A percentile compares a stretch with the other conserved stretches of the same genome.
phyloP scores from a whole-genome alignment of 176 grass and related monocot genomes.

The Saccharum spontaneum region DNA sequence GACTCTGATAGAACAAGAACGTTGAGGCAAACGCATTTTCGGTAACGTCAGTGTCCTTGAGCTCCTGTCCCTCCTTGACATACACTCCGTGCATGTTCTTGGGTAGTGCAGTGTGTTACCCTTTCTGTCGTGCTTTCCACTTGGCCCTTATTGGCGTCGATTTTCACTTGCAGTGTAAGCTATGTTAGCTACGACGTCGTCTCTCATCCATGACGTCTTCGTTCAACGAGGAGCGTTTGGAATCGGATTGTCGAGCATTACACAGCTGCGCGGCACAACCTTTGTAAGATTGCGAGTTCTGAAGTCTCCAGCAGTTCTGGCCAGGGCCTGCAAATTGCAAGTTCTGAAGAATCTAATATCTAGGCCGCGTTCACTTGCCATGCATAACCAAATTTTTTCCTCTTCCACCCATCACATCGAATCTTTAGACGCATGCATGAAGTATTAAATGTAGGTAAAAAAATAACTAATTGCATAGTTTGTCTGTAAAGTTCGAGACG shows the following conservation, averaged over 20 bases:
- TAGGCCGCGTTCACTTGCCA: too few relatives aligned
- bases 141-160: neutral
- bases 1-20: neutral
- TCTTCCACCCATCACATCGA: too few relatives aligned
- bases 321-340: too few relatives aligned
- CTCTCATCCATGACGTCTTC: neutral
- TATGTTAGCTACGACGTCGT: constrained; percentile 17
- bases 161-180: constrained; percentile 38
- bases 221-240: neutral
- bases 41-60: neutral
- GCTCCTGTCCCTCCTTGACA: neutral
- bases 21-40: neutral
- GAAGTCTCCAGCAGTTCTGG: too few relatives aligned
- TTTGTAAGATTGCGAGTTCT: neutral
- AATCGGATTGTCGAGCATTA: neutral
- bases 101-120: neutral
- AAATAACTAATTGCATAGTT: too few relatives aligned
- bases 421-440: too few relatives aligned
- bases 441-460: too few relatives aligned
- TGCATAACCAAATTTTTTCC: too few relatives aligned
- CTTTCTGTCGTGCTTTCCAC: constrained; percentile 34
- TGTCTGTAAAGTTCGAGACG: too few relatives aligned
- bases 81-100: neutral
- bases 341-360: neutral
- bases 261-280: neutral